phyloP scores from a whole-genome alignment of 202 grass and related monocot genomes.

The Brachypodium distachyon region DNA sequence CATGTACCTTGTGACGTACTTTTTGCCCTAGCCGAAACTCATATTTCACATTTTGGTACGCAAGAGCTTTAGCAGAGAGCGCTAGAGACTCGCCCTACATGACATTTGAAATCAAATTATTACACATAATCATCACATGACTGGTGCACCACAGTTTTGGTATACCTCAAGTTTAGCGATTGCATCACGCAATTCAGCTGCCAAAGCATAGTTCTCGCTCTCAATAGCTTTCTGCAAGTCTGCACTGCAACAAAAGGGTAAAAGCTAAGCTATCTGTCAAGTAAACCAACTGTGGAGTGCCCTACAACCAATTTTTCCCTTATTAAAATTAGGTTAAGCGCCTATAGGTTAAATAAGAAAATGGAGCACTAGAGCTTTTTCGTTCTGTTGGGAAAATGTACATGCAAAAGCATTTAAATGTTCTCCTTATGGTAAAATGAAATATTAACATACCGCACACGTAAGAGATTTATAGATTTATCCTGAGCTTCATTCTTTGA shows the following conservation, averaged over 20 bases:
- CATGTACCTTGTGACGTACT: constrained; percentile 79
- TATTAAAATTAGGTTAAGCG: not conserved
- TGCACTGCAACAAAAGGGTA: constrained; percentile 57
- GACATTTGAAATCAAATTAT: constrained; percentile 18
- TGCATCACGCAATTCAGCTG: constrained; percentile 76
- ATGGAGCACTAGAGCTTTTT: not conserved
- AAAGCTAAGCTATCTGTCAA: constrained; percentile 11
- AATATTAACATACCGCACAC: constrained; percentile 55
- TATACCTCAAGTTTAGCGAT: constrained; percentile 88
- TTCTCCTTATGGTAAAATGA: not conserved
- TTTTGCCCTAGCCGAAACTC: constrained; percentile 81
- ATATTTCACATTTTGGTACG: constrained; percentile 79
- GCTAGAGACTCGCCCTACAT: constrained; percentile 70
- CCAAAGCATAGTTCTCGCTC: constrained; percentile 80
- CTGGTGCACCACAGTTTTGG: not conserved
- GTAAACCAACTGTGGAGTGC: not conserved
- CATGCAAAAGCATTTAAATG: constrained; percentile 1
- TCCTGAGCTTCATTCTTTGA: constrained; percentile 93
- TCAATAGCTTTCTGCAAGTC: constrained; percentile 89
- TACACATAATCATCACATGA: constrained; percentile 19
- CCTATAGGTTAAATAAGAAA: constrained; percentile 3
- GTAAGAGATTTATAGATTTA: constrained; percentile 78
- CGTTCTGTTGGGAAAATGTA: not conserved
- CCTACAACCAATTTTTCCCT: not conserved
- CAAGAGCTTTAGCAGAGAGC: constrained; percentile 86